phyloP scores from a whole-genome alignment of 208 protist species.

The Acanthamoeba culbertsoni region DNA sequence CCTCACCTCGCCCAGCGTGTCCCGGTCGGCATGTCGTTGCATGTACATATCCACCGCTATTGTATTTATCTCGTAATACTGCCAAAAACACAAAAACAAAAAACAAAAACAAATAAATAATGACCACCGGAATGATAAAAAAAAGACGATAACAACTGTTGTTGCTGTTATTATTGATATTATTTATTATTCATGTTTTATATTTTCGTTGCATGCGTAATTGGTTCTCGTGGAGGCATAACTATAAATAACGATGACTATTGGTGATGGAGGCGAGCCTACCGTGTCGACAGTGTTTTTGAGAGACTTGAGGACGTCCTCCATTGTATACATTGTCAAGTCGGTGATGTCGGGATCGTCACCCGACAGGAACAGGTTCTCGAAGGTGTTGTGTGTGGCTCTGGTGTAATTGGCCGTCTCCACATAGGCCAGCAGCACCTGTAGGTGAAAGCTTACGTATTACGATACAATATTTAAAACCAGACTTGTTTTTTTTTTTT shows the following conservation, averaged over 20 bases:
- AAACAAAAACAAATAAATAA: no score
- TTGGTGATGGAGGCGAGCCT: background rate
- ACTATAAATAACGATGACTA: no score
- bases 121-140: no score
- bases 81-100: no score
- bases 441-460: background rate
- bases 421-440: conserved; percentile 49
- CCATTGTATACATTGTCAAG: background rate
- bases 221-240: no score
- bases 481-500: background rate
- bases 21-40: conserved; percentile 20
- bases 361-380: background rate
- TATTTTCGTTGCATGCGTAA: no score
- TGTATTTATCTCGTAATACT: conserved; percentile 48
- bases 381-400: conserved; percentile 34
- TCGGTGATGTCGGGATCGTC: background rate
- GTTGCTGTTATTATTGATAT: no score
- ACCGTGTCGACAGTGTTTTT: background rate
- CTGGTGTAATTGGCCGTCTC: conserved; percentile 37
- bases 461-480: no score
- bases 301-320: conserved; percentile 6
- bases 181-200: no score
- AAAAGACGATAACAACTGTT: no score
- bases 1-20: background rate
- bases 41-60: conserved; percentile 1